Conservation (phyloP, 1,139 yeast genomes). For the Schizosaccharomyces versatilis region DNA sequence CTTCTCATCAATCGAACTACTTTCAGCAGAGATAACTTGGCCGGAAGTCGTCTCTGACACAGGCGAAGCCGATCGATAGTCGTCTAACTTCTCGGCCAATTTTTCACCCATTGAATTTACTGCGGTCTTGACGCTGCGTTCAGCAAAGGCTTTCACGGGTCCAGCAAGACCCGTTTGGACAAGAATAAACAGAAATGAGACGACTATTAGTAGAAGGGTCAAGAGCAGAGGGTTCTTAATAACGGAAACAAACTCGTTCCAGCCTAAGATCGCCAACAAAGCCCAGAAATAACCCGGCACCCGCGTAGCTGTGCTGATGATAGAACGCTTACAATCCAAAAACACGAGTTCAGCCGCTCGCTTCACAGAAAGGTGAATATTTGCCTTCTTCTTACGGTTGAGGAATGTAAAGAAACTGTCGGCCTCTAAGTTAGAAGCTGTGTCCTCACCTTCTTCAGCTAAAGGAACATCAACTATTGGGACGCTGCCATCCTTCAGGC, state of each 20-base stretch:
- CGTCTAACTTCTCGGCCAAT: neutral
- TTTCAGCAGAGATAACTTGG: no score
- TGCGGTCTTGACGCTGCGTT: constrained; percentile 8
- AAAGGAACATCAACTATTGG: constrained; percentile 74
- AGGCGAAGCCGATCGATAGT: no score
- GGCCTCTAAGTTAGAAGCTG: neutral
- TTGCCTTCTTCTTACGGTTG: constrained; percentile 27
- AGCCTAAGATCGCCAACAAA: constrained; percentile 55
- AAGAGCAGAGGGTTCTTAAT: constrained; percentile 64
- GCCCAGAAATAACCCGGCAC: constrained; percentile 69
- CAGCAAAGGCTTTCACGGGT: constrained; percentile 28
- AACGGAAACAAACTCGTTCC: constrained; percentile 88
- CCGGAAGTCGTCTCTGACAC: no score
- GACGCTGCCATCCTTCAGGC: constrained; percentile 30
- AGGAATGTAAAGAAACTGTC: constrained; percentile 1
- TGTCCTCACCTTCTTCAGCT: constrained; percentile 34
- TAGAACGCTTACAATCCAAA: constrained; percentile 51
- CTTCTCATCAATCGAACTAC: no score
- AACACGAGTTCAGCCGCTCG: constrained; percentile 61
- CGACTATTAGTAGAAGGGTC: constrained; percentile 33
- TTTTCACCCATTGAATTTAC: constrained; percentile 8
- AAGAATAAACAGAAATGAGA: constrained; percentile 44
- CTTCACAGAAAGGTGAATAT: constrained; percentile 39
- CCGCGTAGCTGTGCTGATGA: constrained; percentile 45
- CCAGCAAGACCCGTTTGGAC: constrained; percentile 53